These are phyloP conservation scores for Elaeis oleifera DNA, from an alignment of 202 grass and related monocot genomes.

Conservation along the genomic window DNA sequence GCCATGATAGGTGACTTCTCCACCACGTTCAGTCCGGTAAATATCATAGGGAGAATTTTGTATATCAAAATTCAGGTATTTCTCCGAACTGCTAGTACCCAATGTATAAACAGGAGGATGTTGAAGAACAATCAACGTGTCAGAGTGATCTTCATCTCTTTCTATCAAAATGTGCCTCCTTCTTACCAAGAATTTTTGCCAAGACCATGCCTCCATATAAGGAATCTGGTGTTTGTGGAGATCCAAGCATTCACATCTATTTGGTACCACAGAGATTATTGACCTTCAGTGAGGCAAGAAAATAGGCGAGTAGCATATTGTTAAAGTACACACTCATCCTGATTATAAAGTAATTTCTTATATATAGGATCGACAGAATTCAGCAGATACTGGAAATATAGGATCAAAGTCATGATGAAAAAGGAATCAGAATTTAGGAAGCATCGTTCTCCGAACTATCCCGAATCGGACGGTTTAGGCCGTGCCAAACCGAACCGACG, in stretches of 20 bases:
- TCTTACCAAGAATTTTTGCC: constrained; percentile 53
- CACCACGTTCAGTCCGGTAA: constrained; percentile 56
- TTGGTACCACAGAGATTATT: background rate
- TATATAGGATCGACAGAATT: no score
- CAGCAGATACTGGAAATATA: no score
- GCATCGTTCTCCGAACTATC: no score
- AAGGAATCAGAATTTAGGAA: no score
- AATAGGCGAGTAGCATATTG: no score
- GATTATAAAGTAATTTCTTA: no score
- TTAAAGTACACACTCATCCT: no score
- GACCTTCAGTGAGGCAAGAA: no score
- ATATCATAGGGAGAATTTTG: constrained; percentile 53
- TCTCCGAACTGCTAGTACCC: constrained; percentile 33
- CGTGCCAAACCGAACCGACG: no score
- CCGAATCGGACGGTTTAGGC: no score
- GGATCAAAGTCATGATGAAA: no score
- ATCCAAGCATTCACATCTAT: constrained; percentile 63
- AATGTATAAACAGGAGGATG: constrained; percentile 64
- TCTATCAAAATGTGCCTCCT: constrained; percentile 40
- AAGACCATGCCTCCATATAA: constrained; percentile 42
- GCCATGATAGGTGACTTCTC: constrained; percentile 89
- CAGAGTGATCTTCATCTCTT: constrained; percentile 35
- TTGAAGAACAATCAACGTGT: constrained; percentile 59
- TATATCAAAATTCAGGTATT: constrained; percentile 59
- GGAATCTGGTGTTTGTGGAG: constrained; percentile 52